Conservation (phyloP, 1,284 basidiomycete genomes). For the Pascua guehoae region DNA sequence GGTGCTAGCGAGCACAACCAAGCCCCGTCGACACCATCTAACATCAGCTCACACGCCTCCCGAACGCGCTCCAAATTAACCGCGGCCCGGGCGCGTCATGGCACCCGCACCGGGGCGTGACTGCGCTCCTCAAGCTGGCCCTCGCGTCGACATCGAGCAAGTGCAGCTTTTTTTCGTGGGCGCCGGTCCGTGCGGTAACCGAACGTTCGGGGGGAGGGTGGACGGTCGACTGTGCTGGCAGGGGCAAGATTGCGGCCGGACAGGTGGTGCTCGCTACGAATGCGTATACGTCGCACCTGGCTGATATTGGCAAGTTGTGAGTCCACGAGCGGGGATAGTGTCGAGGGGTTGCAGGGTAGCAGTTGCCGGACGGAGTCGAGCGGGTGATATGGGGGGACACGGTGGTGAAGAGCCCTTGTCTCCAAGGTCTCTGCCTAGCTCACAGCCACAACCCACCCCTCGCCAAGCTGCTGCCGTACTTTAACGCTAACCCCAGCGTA, state of each 20-base stretch:
- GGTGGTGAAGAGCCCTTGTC: too few relatives aligned
- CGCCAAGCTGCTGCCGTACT: background rate
- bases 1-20: too few relatives aligned
- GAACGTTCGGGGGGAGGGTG: background rate
- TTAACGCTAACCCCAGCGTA: constrained; percentile 12
- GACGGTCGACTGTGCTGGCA: constrained; percentile 17
- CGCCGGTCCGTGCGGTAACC: constrained; percentile 1
- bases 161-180: constrained; percentile 10
- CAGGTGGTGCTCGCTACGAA: constrained; percentile 35
- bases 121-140: constrained; percentile 6
- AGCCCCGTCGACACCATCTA: too few relatives aligned
- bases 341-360: too few relatives aligned
- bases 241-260: constrained; percentile 24
- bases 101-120: constrained; percentile 14
- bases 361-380: constrained; percentile 16
- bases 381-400: background rate
- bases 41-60: background rate
- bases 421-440: background rate
- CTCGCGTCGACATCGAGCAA: background rate
- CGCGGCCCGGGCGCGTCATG: constrained; percentile 2
- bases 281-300: constrained; percentile 33
- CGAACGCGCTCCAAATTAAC: constrained; percentile 2
- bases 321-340: background rate
- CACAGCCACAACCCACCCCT: background rate
- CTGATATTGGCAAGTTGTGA: background rate